These are phyloP conservation scores for Rubia peregrina DNA, from an alignment of 305 asterid genomes.

Conservation along the genomic window DNA sequence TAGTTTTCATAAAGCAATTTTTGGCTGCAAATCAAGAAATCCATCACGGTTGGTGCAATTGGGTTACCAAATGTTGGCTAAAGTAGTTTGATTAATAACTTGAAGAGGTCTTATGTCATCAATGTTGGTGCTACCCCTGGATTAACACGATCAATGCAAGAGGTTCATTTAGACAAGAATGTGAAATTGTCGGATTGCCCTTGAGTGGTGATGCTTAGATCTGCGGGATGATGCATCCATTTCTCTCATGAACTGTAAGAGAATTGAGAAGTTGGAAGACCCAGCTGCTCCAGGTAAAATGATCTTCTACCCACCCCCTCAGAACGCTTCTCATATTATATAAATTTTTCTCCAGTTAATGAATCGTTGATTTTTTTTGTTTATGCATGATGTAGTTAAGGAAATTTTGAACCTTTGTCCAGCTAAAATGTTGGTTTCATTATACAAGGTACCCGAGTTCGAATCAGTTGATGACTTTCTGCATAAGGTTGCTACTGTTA, in stretches of 20 bases:
- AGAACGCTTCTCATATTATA: not conserved
- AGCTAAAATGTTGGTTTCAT: constrained; percentile 44
- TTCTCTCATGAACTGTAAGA: constrained; percentile 92
- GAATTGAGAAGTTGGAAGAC: constrained; percentile 86
- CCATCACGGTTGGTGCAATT: constrained; percentile 74
- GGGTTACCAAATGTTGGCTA: constrained; percentile 89
- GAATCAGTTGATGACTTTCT: constrained; percentile 83
- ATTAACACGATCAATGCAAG: constrained; percentile 80
- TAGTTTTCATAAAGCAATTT: constrained; percentile 13
- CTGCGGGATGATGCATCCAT: constrained; percentile 64
- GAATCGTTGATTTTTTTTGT: not conserved
- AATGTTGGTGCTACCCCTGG: constrained; percentile 90
- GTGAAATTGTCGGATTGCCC: constrained; percentile 88
- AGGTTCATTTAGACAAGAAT: constrained; percentile 76
- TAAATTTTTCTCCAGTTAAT: not conserved
- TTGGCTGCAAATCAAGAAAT: constrained; percentile 61
- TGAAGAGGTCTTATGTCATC: constrained; percentile 71
- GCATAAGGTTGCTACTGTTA: constrained; percentile 67
- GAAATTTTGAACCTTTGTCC: constrained; percentile 88
- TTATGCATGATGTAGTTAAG: constrained; percentile 46
- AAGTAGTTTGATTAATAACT: constrained; percentile 77
- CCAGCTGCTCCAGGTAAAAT: constrained; percentile 65
- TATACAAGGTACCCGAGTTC: constrained; percentile 72
- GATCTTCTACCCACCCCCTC: not conserved
- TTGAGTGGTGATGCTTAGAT: constrained; percentile 87